Base-by-base conservation (phyloP, 2,329 filamentous ascomycete species). In the Aureobasidium uvarum region DNA sequence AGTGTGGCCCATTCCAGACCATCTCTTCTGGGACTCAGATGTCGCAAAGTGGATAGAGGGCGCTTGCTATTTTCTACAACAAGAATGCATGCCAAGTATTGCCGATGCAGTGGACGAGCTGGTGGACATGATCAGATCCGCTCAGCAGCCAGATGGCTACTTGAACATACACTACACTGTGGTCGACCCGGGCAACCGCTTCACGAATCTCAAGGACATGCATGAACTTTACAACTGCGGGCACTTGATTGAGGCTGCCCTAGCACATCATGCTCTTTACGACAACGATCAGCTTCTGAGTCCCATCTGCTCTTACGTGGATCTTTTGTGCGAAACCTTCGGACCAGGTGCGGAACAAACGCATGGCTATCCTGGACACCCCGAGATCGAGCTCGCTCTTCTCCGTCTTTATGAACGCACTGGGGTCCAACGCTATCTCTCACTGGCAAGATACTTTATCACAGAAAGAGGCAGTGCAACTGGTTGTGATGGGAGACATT, bases 191-290 rank as follows among this genome's bases (percentile, higher is more conserved):
- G 78, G 75, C 0, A 81, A 82, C 60, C 73, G 85, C 10, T 88
- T 84, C 76, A 80, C 82, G 0, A 87, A 88, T 68, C 68, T 88
- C 8, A 74, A 84, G 55, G 86, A 88, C 72, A 80, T 86, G 75
- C 85, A 88, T 74, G 85, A 87, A 72, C 73, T 88, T 77, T 86
- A 86, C 70, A 86, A 86, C 67, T 81, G 81, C 11, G 85, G 86
- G 0, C 85, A 88, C 72, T 74, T 88, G 13, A 85, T 87, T 55
- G 85, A 88, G 73, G 85, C 81, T 0, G 84, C 84, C 1, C 73
- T 87, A 3, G 84, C 84, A 0, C 85, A 88, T 66, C 73, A 79
- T n/a, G 74, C 80, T 2, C 77, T 81, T 48, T 86, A 83, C 70
- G 75, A 79, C 36, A 85, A 85, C 67, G 75, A 81, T 58, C 70